These are phyloP conservation scores for Byssothecium circinans DNA, from an alignment of 2,329 filamentous ascomycete genomes.

Conservation along the genomic window DNA sequence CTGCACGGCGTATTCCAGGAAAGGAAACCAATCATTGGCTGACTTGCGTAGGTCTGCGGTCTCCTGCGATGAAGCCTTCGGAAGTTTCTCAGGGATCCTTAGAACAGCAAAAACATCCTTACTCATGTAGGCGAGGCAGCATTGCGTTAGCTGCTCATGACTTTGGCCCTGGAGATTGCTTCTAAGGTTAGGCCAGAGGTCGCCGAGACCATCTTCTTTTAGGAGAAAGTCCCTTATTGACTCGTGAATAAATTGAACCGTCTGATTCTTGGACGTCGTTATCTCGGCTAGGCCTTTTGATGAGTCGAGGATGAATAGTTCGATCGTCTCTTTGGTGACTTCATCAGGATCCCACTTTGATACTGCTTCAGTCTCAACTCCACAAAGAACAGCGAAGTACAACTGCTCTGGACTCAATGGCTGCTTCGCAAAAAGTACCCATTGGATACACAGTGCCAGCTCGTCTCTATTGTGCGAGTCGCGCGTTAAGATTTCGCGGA, in stretches of 20 bases:
- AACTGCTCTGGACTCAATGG: slow-evolving; percentile 10
- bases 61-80: slow-evolving; percentile 10
- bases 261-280: slow-evolving; percentile 15
- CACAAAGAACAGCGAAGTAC: slow-evolving; percentile 12
- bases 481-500: slow-evolving; percentile 8
- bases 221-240: slow-evolving; percentile 43
- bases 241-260: slow-evolving; percentile 32
- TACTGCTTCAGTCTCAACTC: slow-evolving; percentile 4
- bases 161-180: slow-evolving; percentile 35
- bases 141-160: slow-evolving; percentile 50
- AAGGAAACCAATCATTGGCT: slow-evolving; percentile 40
- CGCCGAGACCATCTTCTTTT: slow-evolving; percentile 32
- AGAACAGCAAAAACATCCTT: slow-evolving; percentile 15
- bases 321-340: slow-evolving; percentile 10
- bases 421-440: slow-evolving; percentile 9
- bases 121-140: slow-evolving; percentile 47
- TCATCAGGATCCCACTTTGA: slow-evolving; percentile 28
- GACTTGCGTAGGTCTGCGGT: slow-evolving; percentile 2
- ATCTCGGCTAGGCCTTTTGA: slow-evolving; percentile 20
- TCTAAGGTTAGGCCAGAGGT: slow-evolving; percentile 35
- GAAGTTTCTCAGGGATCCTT: slow-evolving; percentile 6
- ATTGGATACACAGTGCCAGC: slow-evolving; percentile 9
- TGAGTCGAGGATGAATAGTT: slow-evolving; percentile 16
- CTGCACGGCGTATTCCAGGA: slow-evolving; percentile 50
- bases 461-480: slow-evolving; percentile 3